Evolutionary conservation across 78 protist genomes (phyloP).

Genomic region (Dictyostelium citrinum): DNA sequence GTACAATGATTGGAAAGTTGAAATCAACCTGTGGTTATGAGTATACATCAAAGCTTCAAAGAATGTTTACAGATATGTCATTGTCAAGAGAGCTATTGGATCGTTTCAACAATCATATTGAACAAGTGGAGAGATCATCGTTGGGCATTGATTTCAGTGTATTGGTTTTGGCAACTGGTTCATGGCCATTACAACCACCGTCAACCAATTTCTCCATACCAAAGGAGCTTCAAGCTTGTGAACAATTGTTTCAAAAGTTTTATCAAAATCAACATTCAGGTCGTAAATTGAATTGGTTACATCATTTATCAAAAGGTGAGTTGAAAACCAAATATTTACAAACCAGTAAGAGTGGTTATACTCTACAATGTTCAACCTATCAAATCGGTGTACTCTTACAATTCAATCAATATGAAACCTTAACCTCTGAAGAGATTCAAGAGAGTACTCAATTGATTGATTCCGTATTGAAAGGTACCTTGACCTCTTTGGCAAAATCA

Average conservation of each 20-base stretch:
- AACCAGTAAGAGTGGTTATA: conserved; percentile 61
- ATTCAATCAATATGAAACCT: conserved; percentile 65
- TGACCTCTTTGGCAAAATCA: conserved; percentile 63
- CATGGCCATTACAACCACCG: conserved; percentile 91
- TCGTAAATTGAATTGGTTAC: conserved; percentile 89
- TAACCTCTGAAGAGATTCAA: conserved; percentile 77
- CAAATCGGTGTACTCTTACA: conserved; percentile 87
- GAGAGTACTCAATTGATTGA: conserved; percentile 77
- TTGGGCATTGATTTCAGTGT: conserved; percentile 80
- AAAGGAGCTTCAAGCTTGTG: conserved; percentile 70
- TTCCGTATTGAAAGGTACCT: conserved; percentile 37
- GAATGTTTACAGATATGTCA: conserved; percentile 93
- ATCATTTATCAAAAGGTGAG: conserved; percentile 90
- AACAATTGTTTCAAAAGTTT: conserved; percentile 76
- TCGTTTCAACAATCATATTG: conserved; percentile 49
- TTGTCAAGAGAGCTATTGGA: conserved; percentile 68
- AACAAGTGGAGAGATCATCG: conserved; percentile 27
- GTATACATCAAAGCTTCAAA: conserved; percentile 90
- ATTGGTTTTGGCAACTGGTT: conserved; percentile 82
- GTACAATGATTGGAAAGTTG: conserved; percentile 83
- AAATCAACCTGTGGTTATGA: conserved; percentile 90
- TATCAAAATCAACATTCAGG: conserved; percentile 82
- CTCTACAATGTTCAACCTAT: conserved; percentile 79
- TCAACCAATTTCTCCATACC: conserved; percentile 77
- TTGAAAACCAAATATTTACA: conserved; percentile 55